Evolutionary conservation across 768 basidiomycete genomes (phyloP), one percentile per base, ranked within the genome.

Genomic region (Psilocybe cubensis): DNA sequence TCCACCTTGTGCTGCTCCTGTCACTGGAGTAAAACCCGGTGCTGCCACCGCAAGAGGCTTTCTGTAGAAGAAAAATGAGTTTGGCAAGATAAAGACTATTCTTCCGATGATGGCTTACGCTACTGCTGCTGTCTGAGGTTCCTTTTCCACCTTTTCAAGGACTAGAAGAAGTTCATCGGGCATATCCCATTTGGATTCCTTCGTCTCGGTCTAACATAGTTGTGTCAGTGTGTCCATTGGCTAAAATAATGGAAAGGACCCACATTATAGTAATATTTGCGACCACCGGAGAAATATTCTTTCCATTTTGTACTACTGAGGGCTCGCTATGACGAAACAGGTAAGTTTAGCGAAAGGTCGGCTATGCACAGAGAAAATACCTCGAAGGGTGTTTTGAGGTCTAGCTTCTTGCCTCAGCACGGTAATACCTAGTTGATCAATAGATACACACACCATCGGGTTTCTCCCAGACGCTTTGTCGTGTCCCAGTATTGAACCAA

Each of bases 121-220:
- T 23, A 64, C 56, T 4, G 65, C 68, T 61, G 76, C 56, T 50
- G 78, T 76, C 44, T 78, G 79, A 3, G 76, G 74, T 58, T 93
- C 90, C 70, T 91, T 90, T 72, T 94, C 91, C 0, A 96, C 89
- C 64, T 88, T 91, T 69, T 92, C 89, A 33, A 94, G 79, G 21
- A 96, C 74, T n/a, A 92, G 79, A 21, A 89, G 74, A 24, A 99
- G 83, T 66, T 98, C 96, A 52, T 94, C 88, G 9, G 97, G 97
- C 86, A 96, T 90, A 57, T 96, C 94, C 97, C 97, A 98, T 77
- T 96, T 94, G 2, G 95, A 96, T 73, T 96, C 92, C 64, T 94
- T 96, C 27, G 87, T 83, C 40, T 91, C 87, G 28, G 86, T 89
- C 88, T 97, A 66, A 2, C 66, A 7, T 14, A 48, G 35, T 9